These are phyloP conservation scores for Samsoniella hepiali DNA, from an alignment of 2,329 filamentous ascomycete species.

Conservation along the genomic window DNA sequence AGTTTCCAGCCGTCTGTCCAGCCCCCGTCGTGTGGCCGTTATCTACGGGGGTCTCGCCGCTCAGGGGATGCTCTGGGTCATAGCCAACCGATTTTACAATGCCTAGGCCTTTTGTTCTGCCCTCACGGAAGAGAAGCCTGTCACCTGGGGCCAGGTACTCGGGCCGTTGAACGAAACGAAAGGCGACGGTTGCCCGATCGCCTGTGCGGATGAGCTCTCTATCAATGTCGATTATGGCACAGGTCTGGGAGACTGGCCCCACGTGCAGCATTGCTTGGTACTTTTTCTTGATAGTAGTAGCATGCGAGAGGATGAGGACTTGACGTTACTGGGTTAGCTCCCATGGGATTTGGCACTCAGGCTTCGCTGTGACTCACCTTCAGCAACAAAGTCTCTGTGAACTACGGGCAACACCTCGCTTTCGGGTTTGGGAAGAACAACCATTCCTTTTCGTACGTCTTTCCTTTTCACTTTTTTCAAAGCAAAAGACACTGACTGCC, in stretches of 20 bases:
- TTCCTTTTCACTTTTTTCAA: constrained; percentile 82
- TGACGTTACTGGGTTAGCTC: neutral
- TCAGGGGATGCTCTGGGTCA: constrained; percentile 50
- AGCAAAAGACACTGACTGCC: constrained; percentile 90
- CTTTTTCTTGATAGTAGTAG: constrained; percentile 93
- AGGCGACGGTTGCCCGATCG: constrained; percentile 89
- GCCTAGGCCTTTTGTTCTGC: constrained; percentile 88
- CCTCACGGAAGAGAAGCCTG: constrained; percentile 87
- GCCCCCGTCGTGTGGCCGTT: neutral
- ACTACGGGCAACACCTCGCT: constrained; percentile 68
- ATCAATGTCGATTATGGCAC: constrained; percentile 95
- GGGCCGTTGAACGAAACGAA: constrained; percentile 89
- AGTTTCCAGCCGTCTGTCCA: neutral
- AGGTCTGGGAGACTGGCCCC: constrained; percentile 91
- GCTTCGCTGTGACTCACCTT: constrained; percentile 50
- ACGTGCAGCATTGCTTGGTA: constrained; percentile 99
- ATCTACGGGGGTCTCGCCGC: neutral
- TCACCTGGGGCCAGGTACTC: constrained; percentile 90
- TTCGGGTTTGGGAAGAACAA: constrained; percentile 82
- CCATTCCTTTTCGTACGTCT: constrained; percentile 97
- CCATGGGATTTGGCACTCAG: neutral
- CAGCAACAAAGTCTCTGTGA: constrained; percentile 72
- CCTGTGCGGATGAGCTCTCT: constrained; percentile 92
- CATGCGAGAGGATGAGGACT: constrained; percentile 92
- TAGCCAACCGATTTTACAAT: constrained; percentile 93